Evolutionary conservation across 163 green algal genomes (phyloP).

Genomic region (Chloromonas sp.): DNA sequence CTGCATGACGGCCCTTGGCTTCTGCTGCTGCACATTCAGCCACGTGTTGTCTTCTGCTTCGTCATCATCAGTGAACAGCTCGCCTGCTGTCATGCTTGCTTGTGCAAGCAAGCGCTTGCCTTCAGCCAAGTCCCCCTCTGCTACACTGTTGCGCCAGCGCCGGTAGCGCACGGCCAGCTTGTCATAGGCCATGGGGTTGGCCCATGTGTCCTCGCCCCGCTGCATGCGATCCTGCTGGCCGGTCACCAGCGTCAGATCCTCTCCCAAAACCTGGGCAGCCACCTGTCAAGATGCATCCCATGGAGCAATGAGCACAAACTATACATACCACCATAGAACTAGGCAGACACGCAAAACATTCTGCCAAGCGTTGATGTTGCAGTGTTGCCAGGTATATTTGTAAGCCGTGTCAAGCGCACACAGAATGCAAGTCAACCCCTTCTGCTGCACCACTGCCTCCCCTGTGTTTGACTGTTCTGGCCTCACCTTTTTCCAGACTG

Average conservation of each 20-base stretch:
- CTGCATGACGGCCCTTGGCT: too few relatives aligned
- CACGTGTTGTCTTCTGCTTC: too few relatives aligned
- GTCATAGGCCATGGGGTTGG: conserved; percentile 89
- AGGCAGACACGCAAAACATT: too few relatives aligned
- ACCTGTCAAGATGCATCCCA: not conserved
- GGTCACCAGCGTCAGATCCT: conserved; percentile 89
- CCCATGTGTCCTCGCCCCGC: conserved; percentile 83
- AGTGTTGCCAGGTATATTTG: too few relatives aligned
- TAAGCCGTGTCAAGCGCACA: too few relatives aligned
- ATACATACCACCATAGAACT: too few relatives aligned
- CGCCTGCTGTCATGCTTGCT: conserved; percentile 47
- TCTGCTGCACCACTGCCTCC: too few relatives aligned
- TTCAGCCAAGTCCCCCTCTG: conserved; percentile 4
- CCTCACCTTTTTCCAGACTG: conserved; percentile 75
- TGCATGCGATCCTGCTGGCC: conserved; percentile 93
- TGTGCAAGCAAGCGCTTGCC: conserved; percentile 2
- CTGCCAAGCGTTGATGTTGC: too few relatives aligned
- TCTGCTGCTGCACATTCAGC: too few relatives aligned
- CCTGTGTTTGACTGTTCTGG: too few relatives aligned
- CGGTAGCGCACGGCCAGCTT: conserved; percentile 93
- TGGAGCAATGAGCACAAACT: not conserved
- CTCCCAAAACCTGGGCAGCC: conserved; percentile 71
- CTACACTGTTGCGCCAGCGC: conserved; percentile 70
- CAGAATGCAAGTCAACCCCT: too few relatives aligned
- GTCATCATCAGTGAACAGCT: conserved; percentile 45